phyloP scores from a whole-genome alignment of 2,329 filamentous ascomycete species.

The Verticillium longisporum region DNA sequence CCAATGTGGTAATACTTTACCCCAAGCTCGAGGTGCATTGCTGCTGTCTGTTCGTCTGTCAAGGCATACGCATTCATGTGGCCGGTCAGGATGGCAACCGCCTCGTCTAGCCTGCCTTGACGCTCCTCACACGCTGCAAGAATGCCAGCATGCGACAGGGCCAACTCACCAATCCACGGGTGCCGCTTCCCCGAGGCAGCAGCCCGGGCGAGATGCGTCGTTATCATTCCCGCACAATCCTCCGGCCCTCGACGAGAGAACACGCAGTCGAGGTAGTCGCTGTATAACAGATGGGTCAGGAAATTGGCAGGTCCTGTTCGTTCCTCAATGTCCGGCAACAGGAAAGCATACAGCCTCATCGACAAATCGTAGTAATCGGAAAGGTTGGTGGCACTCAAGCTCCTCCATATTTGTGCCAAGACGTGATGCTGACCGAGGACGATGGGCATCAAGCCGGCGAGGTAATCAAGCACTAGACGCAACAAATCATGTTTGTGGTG shows the following conservation, averaged over 20 bases:
- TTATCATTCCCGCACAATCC: slow-evolving; percentile 21
- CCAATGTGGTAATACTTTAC: slow-evolving; percentile 22
- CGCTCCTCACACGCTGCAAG: slow-evolving; percentile 20
- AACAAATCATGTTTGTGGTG: slow-evolving; percentile 25
- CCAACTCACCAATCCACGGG: slow-evolving; percentile 23
- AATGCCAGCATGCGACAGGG: slow-evolving; percentile 21
- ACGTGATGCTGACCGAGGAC: slow-evolving; percentile 21
- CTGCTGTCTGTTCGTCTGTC: slow-evolving; percentile 21
- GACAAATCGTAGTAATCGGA: slow-evolving; percentile 25
- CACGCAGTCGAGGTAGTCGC: slow-evolving; percentile 26
- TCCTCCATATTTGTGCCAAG: slow-evolving; percentile 22
- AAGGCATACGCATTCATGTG: slow-evolving; percentile 21
- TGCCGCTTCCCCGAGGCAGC: slow-evolving; percentile 21
- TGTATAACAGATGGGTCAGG: slow-evolving; percentile 23
- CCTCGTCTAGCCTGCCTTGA: slow-evolving; percentile 20
- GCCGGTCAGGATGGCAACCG: slow-evolving; percentile 18
- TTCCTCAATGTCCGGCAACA: slow-evolving; percentile 22
- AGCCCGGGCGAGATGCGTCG: slow-evolving; percentile 18
- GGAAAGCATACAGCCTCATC: slow-evolving; percentile 20
- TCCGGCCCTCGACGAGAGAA: slow-evolving; percentile 16
- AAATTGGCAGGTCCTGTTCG: slow-evolving; percentile 23
- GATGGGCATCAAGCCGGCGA: slow-evolving; percentile 20
- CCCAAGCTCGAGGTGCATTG: slow-evolving; percentile 22
- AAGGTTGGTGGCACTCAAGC: slow-evolving; percentile 21
- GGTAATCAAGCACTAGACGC: slow-evolving; percentile 22